Evolutionary conservation across 495 filamentous ascomycete genomes (phyloP), one percentile per base, ranked within the genome.

Genomic region (Cryomyces minteri): DNA sequence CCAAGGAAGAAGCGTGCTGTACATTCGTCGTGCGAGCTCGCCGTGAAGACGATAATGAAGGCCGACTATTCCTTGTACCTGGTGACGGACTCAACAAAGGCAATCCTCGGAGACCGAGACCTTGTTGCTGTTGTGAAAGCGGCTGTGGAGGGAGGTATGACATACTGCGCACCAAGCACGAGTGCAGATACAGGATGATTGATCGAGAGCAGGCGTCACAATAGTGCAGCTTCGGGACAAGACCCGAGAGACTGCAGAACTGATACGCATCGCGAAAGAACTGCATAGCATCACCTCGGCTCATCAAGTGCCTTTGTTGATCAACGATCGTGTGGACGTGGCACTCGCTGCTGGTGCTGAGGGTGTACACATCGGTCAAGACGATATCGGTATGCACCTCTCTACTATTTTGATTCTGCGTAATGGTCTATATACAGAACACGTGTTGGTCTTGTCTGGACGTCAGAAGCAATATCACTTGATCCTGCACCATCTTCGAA

Each of bases 271-370:
- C 31, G 87, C 75, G n/a, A 68, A 66, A 49, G 68, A 65, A 50
- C 67, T 95, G 34, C 84, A 87, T 59, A 53, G 67, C 9, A 65
- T 93, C 40, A 87, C 84, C 8, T 62, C 64, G 49, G 62, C 54
- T n/a, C 67, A 81, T 52, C 63, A 69, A 12, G 76, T 94, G 0
- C 90, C 88, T 30, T 69, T 98, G 41, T 63, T 98, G 34, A 88
- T 98, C 64, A 95, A 98, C 58, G 90, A 98, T 61, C 80, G 87
- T n/a, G 71, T 94, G 5, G 88, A 93, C 64, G 83, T 98, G 12
- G 87, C 86, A 25, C 67, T 90, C 30, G 90, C 84, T 11, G 72
- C 83, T 39, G 81, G 77, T 5, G 87, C 79, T 36, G 88, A 94
- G 58, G 90, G 90, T 39, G 82, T 94, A 10, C 88, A 98, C 60